Conservation (phyloP, 2,329 filamentous ascomycete genomes). For the Cordyceps tenuipes region DNA sequence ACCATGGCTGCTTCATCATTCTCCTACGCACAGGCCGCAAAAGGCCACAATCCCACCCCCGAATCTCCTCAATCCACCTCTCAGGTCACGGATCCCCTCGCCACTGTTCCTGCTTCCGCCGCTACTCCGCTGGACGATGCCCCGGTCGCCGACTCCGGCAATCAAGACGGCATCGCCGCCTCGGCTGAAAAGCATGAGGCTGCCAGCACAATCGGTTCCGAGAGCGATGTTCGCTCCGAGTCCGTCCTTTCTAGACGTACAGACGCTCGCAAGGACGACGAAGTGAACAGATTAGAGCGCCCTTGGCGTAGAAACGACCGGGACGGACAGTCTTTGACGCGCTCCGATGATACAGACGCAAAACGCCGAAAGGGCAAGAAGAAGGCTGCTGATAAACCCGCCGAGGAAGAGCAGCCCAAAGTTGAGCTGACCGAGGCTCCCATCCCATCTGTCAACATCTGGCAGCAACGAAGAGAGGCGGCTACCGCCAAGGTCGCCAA, state of each 20-base stretch:
- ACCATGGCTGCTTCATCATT: constrained; percentile 59
- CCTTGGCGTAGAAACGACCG: constrained; percentile 35
- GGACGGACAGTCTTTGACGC: constrained; percentile 51
- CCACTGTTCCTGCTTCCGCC: neutral
- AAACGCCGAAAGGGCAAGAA: constrained; percentile 51
- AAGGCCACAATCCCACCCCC: constrained; percentile 42
- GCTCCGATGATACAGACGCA: constrained; percentile 52
- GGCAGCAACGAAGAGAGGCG: constrained; percentile 66
- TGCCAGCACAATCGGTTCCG: constrained; percentile 28
- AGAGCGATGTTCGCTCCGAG: constrained; percentile 29
- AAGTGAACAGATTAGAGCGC: constrained; percentile 29
- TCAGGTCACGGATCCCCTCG: constrained; percentile 15
- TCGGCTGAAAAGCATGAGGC: constrained; percentile 26
- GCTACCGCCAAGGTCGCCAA: constrained; percentile 30
- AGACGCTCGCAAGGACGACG: constrained; percentile 31
- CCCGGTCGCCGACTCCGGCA: constrained; percentile 17
- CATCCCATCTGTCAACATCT: constrained; percentile 76
- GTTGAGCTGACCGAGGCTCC: constrained; percentile 71
- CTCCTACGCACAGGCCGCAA: constrained; percentile 93
- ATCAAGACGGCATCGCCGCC: constrained; percentile 7
- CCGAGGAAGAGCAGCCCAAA: constrained; percentile 54
- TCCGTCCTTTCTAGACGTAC: constrained; percentile 24
- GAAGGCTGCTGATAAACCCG: constrained; percentile 40
- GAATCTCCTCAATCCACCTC: constrained; percentile 31
- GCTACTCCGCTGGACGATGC: constrained; percentile 14